Percentiles rank a stretch among this genome's conserved stretches.
These are phyloP conservation scores for Boletellus ananiceps DNA, from an alignment of 768 basidiomycete species.

Conservation along the genomic window DNA sequence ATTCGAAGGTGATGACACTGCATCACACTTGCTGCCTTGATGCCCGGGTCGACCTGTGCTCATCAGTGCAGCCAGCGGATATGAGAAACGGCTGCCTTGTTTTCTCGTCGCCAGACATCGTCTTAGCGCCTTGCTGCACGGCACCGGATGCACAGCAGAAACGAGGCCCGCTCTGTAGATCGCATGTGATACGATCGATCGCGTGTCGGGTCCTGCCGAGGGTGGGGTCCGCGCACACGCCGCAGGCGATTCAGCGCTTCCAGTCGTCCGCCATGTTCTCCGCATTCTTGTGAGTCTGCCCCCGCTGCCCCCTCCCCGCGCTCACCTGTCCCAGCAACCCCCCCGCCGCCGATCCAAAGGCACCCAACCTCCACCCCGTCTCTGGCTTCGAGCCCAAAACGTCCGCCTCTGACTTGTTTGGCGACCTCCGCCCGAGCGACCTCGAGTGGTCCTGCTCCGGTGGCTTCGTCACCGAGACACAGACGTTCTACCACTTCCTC, in stretches of 20 bases:
- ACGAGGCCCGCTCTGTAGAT: too few species aligned
- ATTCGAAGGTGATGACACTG: too few species aligned
- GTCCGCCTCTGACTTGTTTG: slow-evolving; percentile 57
- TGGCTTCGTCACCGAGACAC: slow-evolving; percentile 90
- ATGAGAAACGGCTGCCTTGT: too few species aligned
- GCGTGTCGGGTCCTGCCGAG: neutral
- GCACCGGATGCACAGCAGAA: too few species aligned
- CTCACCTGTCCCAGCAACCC: slow-evolving; percentile 40
- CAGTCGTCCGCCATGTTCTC: slow-evolving; percentile 62
- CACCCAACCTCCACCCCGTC: slow-evolving; percentile 82
- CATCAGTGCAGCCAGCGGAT: too few species aligned
- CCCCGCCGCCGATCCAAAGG: slow-evolving; percentile 55
- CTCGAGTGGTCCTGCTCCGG: slow-evolving; percentile 77
- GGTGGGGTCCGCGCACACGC: slow-evolving; percentile 1
- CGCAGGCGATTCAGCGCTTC: neutral
- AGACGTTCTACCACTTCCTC: slow-evolving; percentile 77
- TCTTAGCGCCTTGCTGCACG: too few species aligned
- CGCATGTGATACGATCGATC: too few species aligned
- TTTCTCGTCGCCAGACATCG: too few species aligned
- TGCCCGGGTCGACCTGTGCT: too few species aligned
- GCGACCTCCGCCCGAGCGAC: slow-evolving; percentile 72
- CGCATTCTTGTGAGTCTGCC: slow-evolving; percentile 66
- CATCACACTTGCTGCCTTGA: too few species aligned
- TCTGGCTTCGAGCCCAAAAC: slow-evolving; percentile 44
- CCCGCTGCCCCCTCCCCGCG: neutral